Percentiles rank a stretch among this genome's conserved stretches.
Evolutionary conservation across 2,329 filamentous ascomycete genomes (phyloP).

Genomic region (Ceratocystis destructans): DNA sequence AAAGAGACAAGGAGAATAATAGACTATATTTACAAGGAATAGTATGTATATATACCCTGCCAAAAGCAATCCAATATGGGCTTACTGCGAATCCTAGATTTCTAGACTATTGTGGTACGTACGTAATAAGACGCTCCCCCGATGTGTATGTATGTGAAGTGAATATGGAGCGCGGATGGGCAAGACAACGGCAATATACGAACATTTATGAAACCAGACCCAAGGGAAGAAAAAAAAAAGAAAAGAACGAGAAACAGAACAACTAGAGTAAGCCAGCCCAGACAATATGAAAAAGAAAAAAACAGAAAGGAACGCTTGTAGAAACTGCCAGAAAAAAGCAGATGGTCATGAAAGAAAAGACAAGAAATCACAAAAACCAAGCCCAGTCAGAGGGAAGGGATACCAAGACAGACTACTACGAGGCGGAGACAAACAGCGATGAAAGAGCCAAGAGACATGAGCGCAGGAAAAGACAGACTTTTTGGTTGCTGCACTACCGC

Average conservation of each 20-base stretch:
- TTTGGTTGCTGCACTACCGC: neutral
- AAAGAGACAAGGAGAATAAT: neutral
- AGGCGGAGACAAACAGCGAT: neutral
- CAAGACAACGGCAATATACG: too few species aligned
- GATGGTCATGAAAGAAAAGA: slow-evolving; percentile 7
- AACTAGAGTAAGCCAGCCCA: too few species aligned
- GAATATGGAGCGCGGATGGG: neutral
- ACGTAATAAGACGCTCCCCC: neutral
- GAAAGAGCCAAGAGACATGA: neutral
- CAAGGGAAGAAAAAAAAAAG: slow-evolving; percentile 20
- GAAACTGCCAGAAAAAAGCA: neutral
- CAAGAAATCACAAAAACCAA: too few species aligned
- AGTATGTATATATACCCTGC: neutral
- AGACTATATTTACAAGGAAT: neutral
- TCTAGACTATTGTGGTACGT: neutral
- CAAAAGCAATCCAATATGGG: neutral
- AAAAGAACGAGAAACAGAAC: neutral
- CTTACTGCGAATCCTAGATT: neutral
- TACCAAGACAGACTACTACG: neutral
- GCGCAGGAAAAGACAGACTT: neutral
- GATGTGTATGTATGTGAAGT: slow-evolving; percentile 21
- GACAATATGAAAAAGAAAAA: neutral
- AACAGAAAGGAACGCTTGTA: slow-evolving; percentile 5
- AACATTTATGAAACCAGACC: neutral
- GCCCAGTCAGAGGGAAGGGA: neutral